phyloP scores from a whole-genome alignment of 139 green algal species.

The Chlorella sp. region DNA sequence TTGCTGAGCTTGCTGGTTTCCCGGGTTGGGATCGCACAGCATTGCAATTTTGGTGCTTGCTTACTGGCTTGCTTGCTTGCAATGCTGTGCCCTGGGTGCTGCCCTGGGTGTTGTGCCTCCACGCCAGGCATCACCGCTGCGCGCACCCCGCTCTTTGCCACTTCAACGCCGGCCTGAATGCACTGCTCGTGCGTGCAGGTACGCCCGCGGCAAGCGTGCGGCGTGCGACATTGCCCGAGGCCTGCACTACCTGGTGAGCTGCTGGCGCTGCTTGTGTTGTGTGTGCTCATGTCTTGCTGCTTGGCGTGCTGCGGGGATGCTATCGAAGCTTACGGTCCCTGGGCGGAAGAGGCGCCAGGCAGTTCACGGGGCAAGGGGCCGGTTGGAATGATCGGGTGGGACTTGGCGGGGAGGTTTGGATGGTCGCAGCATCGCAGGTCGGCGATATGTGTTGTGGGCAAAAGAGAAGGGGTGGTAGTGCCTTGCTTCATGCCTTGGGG shows the following conservation, averaged over 20 bases:
- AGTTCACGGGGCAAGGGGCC: no score
- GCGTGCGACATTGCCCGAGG: conserved; percentile 46
- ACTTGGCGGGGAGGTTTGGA: no score
- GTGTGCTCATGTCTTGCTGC: not conserved
- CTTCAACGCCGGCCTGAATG: not conserved
- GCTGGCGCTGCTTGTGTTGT: not conserved
- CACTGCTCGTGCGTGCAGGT: not conserved
- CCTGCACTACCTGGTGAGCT: conserved; percentile 34
- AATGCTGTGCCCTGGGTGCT: not conserved
- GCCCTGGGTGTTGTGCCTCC: not conserved
- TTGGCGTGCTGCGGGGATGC: not conserved
- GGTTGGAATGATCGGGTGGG: no score
- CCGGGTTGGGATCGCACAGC: no score
- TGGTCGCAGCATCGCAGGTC: no score
- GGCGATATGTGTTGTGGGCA: no score
- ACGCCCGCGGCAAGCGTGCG: conserved; percentile 19
- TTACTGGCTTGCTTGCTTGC: no score
- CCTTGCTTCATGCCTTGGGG: no score
- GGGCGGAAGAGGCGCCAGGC: not conserved
- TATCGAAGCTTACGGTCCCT: not conserved
- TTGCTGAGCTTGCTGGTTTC: no score
- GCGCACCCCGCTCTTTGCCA: not conserved
- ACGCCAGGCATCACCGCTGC: no score
- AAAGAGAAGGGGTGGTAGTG: not conserved
- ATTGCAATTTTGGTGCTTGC: no score